Conservation (phyloP, 2,329 filamentous ascomycete genomes). For the Curvularia verruculosa region DNA sequence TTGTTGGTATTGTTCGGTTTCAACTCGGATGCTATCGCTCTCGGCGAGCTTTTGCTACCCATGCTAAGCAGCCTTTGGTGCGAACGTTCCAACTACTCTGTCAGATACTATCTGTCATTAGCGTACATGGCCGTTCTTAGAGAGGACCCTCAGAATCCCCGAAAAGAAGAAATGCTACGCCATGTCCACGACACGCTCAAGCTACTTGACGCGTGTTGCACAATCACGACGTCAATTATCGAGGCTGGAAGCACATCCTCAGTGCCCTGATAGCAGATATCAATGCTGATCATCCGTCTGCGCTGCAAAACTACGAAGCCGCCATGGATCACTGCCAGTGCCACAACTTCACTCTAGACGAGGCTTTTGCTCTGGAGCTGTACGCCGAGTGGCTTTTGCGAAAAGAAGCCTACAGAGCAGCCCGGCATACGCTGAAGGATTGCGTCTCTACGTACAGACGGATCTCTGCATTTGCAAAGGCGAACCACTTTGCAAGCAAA, state of each 20-base stretch:
- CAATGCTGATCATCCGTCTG: constrained; percentile 57
- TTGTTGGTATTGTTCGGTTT: constrained; percentile 53
- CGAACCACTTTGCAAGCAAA: constrained; percentile 69
- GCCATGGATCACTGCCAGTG: constrained; percentile 74
- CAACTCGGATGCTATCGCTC: constrained; percentile 49
- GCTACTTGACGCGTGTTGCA: constrained; percentile 68
- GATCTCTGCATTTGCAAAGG: constrained; percentile 72
- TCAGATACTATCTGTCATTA: constrained; percentile 53
- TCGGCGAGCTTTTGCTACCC: constrained; percentile 51
- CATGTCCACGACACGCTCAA: constrained; percentile 63
- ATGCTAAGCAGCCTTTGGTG: constrained; percentile 53
- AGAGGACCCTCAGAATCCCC: constrained; percentile 44
- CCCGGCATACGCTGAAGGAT: constrained; percentile 71
- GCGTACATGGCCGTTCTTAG: constrained; percentile 50
- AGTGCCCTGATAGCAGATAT: constrained; percentile 73
- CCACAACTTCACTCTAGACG: constrained; percentile 71
- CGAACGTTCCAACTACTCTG: constrained; percentile 52
- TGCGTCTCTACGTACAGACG: constrained; percentile 71
- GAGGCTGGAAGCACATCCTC: constrained; percentile 70
- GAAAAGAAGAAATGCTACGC: constrained; percentile 57
- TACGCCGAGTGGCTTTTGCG: constrained; percentile 75
- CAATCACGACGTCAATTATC: constrained; percentile 74
- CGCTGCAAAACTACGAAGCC: constrained; percentile 70
- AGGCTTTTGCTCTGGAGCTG: constrained; percentile 74
- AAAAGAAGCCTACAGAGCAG: constrained; percentile 68